Evolutionary conservation across 345 rosid species (phyloP).

Genomic region (Syzygium grande): DNA sequence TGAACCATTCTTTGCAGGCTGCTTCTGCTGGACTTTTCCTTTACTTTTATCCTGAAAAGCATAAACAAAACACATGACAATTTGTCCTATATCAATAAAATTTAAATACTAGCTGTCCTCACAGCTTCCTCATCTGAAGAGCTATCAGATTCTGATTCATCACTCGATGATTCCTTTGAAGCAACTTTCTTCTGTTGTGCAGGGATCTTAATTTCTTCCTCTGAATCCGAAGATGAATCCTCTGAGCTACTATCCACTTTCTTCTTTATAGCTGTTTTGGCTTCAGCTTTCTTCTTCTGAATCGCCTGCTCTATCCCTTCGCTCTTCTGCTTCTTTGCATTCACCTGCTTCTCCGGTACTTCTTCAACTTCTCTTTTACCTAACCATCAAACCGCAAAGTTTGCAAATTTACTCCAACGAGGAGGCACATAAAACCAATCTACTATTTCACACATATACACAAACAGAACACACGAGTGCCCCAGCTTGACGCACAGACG

Average conservation of each 20-base stretch:
- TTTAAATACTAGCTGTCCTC: background rate
- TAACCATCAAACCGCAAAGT: background rate
- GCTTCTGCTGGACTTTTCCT: constrained; percentile 2
- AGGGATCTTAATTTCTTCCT: constrained; percentile 36
- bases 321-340: constrained; percentile 61
- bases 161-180: background rate
- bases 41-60: constrained; percentile 14
- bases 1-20: constrained; percentile 8
- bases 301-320: constrained; percentile 31
- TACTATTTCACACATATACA: background rate
- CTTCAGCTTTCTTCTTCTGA: constrained; percentile 33
- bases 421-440: background rate
- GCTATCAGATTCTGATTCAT: constrained; percentile 6
- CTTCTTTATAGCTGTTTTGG: constrained; percentile 27
- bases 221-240: constrained; percentile 40
- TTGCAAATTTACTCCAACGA: background rate
- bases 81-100: background rate
- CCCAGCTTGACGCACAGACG: too few species aligned
- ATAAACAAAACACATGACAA: background rate
- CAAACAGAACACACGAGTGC: background rate
- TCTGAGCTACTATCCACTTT: constrained; percentile 39
- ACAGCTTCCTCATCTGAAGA: constrained; percentile 4
- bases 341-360: constrained; percentile 35
- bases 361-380: constrained; percentile 76
- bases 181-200: constrained; percentile 3